Base-by-base conservation (phyloP, 768 basidiomycete species). In the Candolleomyces efflorescens region DNA sequence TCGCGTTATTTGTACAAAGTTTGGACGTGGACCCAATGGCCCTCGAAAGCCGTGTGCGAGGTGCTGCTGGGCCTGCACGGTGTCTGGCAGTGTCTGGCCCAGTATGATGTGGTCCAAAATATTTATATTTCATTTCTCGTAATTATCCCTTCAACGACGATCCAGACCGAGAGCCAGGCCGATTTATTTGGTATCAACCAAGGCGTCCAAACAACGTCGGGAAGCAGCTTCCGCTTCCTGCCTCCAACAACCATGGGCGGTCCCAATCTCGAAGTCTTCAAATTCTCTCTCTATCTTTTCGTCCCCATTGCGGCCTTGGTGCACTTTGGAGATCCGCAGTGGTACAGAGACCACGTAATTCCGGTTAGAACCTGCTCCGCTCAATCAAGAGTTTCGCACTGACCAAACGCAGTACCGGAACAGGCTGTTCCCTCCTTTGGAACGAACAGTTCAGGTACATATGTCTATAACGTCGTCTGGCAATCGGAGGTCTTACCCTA, bases 231-330 rank as follows among this genome's bases (percentile, higher is more conserved):
- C 22, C 54, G 27, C 22, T 36, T 24, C 41, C 18, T 26, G 27
- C 12, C 20, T 7, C 23, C 20, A 51, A 36, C 49, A 17, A 51
- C 49, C 49, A 73, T 90, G 89, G 89, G 79, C 2, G 86, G 89
- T 11, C 84, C 90, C 37, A 90, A 89, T 69, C 84, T 94, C 54
- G 92, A 94, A 71, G 81, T 94, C 17, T 92, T 94, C 85, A 94
- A 93, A 73, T 94, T 94, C 64, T 84, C 84, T 3, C 72, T 92
- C 17, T 94, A 94, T 70, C 84, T 94, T 56, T 92, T 92, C 64
- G 85, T 92, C 58, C 92, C 92, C 10, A 83, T 94, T 57, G 74
- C 81, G 47, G 86, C 90, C 22, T 81, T 94, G 66, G 73, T 92
- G 51, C 89, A 93, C 71, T 94, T 90, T 66, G 92, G 92, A 45